phyloP scores from a whole-genome alignment of 2,329 filamentous ascomycete species.

The Emmonsiellopsis sp. region DNA sequence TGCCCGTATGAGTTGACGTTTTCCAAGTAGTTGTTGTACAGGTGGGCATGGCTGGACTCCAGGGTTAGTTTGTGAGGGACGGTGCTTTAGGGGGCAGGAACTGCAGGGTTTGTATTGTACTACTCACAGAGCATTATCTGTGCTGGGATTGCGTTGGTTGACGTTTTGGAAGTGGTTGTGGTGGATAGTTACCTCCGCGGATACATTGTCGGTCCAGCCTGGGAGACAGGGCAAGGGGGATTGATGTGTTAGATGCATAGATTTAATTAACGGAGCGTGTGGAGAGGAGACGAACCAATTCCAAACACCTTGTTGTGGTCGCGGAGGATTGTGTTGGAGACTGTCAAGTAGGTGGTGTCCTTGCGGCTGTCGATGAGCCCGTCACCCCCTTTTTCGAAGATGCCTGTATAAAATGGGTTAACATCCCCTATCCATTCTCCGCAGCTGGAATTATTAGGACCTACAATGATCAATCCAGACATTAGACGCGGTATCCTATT shows the following conservation, averaged over 20 bases:
- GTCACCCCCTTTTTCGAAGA: neutral
- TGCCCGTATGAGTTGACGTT: neutral
- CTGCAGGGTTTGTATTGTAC: neutral
- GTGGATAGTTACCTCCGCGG: neutral
- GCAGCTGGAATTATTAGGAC: neutral
- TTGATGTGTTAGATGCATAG: neutral
- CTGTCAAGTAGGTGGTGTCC: conserved; percentile 1
- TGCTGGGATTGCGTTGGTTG: conserved; percentile 1
- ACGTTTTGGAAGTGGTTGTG: conserved; percentile 2
- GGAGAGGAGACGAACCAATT: neutral
- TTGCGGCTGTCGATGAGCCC: conserved; percentile 2
- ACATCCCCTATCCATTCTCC: too few species aligned
- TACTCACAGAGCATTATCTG: conserved; percentile 1
- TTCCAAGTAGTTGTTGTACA: conserved; percentile 2
- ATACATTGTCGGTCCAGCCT: conserved; percentile 3
- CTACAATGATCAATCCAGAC: conserved; percentile 1
- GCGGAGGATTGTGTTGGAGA: neutral
- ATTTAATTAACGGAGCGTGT: neutral
- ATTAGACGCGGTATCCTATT: conserved; percentile 2
- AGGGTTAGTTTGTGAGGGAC: neutral
- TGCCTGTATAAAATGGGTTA: neutral
- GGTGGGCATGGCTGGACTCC: neutral
- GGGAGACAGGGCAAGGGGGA: neutral
- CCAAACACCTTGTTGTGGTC: conserved; percentile 2
- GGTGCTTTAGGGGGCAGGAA: neutral